Conservation (phyloP, 768 basidiomycete species). For the Phanerodontia chrysosporium region DNA sequence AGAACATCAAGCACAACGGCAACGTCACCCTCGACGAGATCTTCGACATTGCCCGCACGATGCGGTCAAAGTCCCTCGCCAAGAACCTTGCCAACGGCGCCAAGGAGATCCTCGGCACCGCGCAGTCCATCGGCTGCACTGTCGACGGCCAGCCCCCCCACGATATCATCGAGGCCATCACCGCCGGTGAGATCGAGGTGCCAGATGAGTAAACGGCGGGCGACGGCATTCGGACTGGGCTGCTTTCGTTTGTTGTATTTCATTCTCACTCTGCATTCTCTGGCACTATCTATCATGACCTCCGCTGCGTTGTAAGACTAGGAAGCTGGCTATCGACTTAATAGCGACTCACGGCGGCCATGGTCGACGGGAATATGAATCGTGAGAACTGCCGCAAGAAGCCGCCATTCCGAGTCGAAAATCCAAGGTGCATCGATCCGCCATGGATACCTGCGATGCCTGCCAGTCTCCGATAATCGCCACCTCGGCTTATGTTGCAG, state of each 20-base stretch:
- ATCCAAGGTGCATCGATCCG: too few relatives aligned
- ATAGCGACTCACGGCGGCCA: not conserved
- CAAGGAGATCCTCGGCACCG: constrained; percentile 98
- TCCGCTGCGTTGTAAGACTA: constrained; percentile 10
- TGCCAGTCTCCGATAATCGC: too few relatives aligned
- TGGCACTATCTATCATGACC: constrained; percentile 9
- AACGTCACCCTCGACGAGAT: constrained; percentile 94
- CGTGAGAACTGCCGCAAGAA: too few relatives aligned
- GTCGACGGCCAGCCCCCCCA: constrained; percentile 91
- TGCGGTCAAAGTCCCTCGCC: constrained; percentile 91
- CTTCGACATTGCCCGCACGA: constrained; percentile 91
- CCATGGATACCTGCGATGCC: too few relatives aligned
- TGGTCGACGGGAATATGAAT: too few relatives aligned
- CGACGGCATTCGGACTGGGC: constrained; percentile 6
- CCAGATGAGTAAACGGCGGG: constrained; percentile 66
- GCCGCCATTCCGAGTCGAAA: too few relatives aligned
- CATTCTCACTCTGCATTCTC: constrained; percentile 1
- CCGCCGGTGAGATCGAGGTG: constrained; percentile 80
- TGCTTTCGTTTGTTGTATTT: constrained; percentile 16
- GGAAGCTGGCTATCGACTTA: constrained; percentile 6
- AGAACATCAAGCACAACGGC: constrained; percentile 98
- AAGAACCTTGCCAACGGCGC: constrained; percentile 85
- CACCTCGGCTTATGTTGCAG: too few relatives aligned
- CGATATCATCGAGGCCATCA: constrained; percentile 86
- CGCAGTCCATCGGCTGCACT: constrained; percentile 95